Conservation (phyloP, 1,284 basidiomycete genomes). For the Abortiporus biennis region DNA sequence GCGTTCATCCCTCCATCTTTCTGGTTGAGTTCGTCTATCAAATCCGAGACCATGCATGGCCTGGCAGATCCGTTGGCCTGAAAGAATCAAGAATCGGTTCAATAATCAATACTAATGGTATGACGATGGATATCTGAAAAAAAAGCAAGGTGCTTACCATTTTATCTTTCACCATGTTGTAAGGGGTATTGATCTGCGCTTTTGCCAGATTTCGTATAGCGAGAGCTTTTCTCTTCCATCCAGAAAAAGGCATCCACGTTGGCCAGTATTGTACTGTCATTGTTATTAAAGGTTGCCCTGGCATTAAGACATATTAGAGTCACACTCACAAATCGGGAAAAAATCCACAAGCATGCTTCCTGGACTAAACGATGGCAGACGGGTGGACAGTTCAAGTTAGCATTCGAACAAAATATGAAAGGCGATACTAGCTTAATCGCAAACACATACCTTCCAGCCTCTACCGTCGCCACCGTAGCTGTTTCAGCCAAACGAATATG, state of each 20-base stretch:
- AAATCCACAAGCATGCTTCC: slow-evolving; percentile 12
- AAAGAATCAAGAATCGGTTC: too few relatives aligned
- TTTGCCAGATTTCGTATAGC: slow-evolving; percentile 27
- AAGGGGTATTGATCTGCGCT: slow-evolving; percentile 44
- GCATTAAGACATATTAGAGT: neutral
- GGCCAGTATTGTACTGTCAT: slow-evolving; percentile 38
- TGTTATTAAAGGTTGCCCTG: neutral
- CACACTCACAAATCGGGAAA: neutral
- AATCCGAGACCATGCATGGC: neutral
- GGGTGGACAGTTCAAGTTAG: neutral
- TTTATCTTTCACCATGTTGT: slow-evolving; percentile 42
- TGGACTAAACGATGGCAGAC: slow-evolving; percentile 2
- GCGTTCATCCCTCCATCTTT: neutral
- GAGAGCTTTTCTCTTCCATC: slow-evolving; percentile 45
- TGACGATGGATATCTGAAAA: too few relatives aligned
- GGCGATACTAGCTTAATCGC: too few relatives aligned
- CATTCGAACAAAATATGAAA: too few relatives aligned
- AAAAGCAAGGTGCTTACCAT: slow-evolving; percentile 30
- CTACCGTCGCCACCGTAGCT: slow-evolving; percentile 14
- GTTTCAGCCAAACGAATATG: slow-evolving; percentile 17
- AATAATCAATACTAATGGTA: too few relatives aligned
- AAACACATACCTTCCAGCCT: slow-evolving; percentile 15
- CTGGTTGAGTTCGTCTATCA: neutral
- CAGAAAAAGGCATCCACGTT: slow-evolving; percentile 48
- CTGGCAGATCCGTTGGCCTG: neutral